Evolutionary conservation across 306 rosid species (phyloP).

Genomic region (Acmispon strigosus): DNA sequence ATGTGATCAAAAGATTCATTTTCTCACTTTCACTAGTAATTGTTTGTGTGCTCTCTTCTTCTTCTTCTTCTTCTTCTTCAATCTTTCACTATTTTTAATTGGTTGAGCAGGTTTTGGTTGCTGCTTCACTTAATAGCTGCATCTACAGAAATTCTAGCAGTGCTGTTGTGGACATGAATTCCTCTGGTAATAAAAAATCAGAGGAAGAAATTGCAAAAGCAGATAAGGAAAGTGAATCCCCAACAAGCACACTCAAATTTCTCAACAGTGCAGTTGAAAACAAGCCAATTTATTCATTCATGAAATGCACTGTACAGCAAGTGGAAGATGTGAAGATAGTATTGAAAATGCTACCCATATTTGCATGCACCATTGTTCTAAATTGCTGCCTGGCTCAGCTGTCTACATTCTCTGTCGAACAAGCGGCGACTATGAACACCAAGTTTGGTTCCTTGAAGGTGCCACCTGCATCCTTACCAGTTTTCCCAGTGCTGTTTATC

Average conservation of each 20-base stretch:
- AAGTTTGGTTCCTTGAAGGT: conserved; percentile 65
- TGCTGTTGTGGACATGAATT: conserved; percentile 54
- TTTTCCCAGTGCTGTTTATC: conserved; percentile 81
- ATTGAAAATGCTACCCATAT: conserved; percentile 62
- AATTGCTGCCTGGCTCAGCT: conserved; percentile 92
- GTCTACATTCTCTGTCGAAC: conserved; percentile 87
- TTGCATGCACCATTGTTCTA: conserved; percentile 81
- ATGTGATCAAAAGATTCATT: no score
- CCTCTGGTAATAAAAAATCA: conserved; percentile 17
- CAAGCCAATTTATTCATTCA: conserved; percentile 31
- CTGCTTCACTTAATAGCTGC: conserved; percentile 47
- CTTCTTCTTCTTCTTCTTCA: no score
- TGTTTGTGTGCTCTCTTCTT: no score
- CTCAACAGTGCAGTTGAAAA: conserved; percentile 53
- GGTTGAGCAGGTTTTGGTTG: conserved; percentile 51
- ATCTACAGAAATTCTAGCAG: conserved; percentile 40
- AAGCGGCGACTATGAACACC: conserved; percentile 90
- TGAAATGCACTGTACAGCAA: conserved; percentile 59
- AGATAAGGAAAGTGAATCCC: conserved; percentile 10
- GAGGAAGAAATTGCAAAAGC: conserved; percentile 13
- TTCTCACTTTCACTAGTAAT: no score
- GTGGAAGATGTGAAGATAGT: conserved; percentile 84
- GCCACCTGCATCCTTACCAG: conserved; percentile 87
- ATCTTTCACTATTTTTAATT: no score
- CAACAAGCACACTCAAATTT: conserved; percentile 47